Conservation (phyloP, 2,329 filamentous ascomycete genomes). For the Xylaria sp. region DNA sequence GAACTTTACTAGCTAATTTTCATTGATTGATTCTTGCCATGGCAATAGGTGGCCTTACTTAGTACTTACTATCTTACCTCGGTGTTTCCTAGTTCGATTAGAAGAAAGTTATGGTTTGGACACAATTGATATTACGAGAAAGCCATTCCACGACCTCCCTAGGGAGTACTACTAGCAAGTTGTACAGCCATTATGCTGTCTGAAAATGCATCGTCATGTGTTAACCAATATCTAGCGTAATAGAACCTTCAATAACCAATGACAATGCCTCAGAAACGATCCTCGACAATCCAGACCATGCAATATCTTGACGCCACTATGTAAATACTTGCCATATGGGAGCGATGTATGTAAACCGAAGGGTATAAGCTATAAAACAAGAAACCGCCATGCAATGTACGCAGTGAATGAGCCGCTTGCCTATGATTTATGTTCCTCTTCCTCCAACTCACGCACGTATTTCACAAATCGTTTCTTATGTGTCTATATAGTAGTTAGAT, state of each 20-base stretch:
- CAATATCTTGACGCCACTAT: slow-evolving; percentile 32
- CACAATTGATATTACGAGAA: background rate
- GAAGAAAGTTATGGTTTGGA: background rate
- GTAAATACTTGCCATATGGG: slow-evolving; percentile 18
- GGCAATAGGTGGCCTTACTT: no score
- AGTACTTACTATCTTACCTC: no score
- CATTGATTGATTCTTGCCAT: no score
- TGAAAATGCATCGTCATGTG: background rate
- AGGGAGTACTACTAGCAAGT: background rate
- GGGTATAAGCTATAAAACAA: slow-evolving; percentile 6
- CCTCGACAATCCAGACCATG: slow-evolving; percentile 13
- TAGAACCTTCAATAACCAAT: background rate
- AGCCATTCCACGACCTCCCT: background rate
- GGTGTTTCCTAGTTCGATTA: background rate
- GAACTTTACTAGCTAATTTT: no score
- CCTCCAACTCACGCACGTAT: slow-evolving; percentile 87
- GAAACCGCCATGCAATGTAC: background rate
- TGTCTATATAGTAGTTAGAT: slow-evolving; percentile 60
- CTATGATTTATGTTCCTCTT: slow-evolving; percentile 53
- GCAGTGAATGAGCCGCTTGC: slow-evolving; percentile 4
- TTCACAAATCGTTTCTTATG: slow-evolving; percentile 98
- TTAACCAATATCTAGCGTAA: background rate
- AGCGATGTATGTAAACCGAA: slow-evolving; percentile 17
- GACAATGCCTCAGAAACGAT: slow-evolving; percentile 8
- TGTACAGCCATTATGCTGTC: background rate